Conservation (phyloP, 768 basidiomycete genomes). For the Pilatotrama ljubarskyi region DNA sequence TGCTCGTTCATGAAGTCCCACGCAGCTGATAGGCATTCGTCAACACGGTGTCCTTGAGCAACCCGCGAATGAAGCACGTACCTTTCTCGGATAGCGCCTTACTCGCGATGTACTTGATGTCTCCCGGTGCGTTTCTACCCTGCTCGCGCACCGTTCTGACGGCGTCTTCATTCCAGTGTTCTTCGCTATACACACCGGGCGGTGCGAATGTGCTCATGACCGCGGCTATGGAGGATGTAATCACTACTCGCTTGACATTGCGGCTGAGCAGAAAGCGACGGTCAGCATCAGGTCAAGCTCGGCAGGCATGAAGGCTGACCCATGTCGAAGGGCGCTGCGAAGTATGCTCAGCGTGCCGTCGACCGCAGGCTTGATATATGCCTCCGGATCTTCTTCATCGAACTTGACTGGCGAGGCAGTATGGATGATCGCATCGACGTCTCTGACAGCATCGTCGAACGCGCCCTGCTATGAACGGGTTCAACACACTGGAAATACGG, state of each 20-base stretch:
- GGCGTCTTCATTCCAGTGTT: slow-evolving; percentile 60
- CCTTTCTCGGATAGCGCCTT: slow-evolving; percentile 59
- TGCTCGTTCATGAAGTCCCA: slow-evolving; percentile 50
- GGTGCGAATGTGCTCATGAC: slow-evolving; percentile 31
- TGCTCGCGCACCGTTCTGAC: slow-evolving; percentile 46
- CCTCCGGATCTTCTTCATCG: slow-evolving; percentile 44
- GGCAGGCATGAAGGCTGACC: slow-evolving; percentile 40
- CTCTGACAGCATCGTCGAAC: slow-evolving; percentile 78
- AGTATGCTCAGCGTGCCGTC: slow-evolving; percentile 67
- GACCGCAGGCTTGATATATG: slow-evolving; percentile 69
- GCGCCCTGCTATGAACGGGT: slow-evolving; percentile 49
- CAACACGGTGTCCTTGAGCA: too few relatives aligned
- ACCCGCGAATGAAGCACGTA: too few relatives aligned
- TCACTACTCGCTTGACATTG: slow-evolving; percentile 60
- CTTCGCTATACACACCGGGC: slow-evolving; percentile 43
- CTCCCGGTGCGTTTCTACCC: slow-evolving; percentile 42
- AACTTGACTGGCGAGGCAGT: slow-evolving; percentile 61
- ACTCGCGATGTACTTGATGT: slow-evolving; percentile 52
- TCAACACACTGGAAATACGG: too few relatives aligned
- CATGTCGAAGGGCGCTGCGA: slow-evolving; percentile 60
- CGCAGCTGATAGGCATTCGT: slow-evolving; percentile 41
- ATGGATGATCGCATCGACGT: slow-evolving; percentile 68
- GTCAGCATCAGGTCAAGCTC: neutral
- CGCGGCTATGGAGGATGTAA: slow-evolving; percentile 55
- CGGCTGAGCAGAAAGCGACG: neutral